phyloP scores from a whole-genome alignment of 257 asterid genomes.

The Cynanchum wilfordii region DNA sequence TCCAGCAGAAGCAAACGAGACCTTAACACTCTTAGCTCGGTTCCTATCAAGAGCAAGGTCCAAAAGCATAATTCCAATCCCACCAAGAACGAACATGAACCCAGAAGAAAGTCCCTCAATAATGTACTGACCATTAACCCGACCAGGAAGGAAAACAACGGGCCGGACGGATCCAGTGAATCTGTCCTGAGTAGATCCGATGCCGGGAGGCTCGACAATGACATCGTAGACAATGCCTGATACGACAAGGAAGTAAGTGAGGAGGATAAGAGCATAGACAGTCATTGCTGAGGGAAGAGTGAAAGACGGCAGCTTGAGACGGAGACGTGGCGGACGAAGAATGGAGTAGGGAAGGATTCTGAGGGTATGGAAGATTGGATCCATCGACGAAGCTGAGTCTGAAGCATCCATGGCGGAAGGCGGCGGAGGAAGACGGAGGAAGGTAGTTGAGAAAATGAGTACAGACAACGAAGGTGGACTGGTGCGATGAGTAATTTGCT shows the following conservation, averaged over 20 bases:
- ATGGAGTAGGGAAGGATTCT: slow-evolving; percentile 58
- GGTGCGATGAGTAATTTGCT: background rate
- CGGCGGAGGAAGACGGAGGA: slow-evolving; percentile 5
- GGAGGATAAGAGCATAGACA: slow-evolving; percentile 71
- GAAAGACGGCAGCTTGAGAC: slow-evolving; percentile 69
- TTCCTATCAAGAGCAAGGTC: slow-evolving; percentile 81
- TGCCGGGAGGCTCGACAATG: slow-evolving; percentile 95
- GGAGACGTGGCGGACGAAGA: slow-evolving; percentile 93
- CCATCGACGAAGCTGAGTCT: slow-evolving; percentile 42
- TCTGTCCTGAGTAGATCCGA: slow-evolving; percentile 88
- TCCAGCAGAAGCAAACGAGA: slow-evolving; percentile 70
- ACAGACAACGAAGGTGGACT: background rate
- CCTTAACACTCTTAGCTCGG: slow-evolving; percentile 80
- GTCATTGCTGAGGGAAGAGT: slow-evolving; percentile 96
- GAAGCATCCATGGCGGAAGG: slow-evolving; percentile 27
- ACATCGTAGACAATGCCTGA: slow-evolving; percentile 94
- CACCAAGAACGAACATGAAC: slow-evolving; percentile 94
- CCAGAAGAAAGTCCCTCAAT: slow-evolving; percentile 91
- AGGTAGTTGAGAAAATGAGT: background rate
- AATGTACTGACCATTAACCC: slow-evolving; percentile 94
- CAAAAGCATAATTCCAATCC: slow-evolving; percentile 73
- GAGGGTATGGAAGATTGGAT: slow-evolving; percentile 58
- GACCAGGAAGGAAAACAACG: slow-evolving; percentile 80
- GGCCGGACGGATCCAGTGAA: slow-evolving; percentile 73
- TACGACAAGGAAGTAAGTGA: slow-evolving; percentile 93